Base-by-base conservation (phyloP, 371 early-diverging fungal genomes). In the Saksenaea vasiformis region DNA sequence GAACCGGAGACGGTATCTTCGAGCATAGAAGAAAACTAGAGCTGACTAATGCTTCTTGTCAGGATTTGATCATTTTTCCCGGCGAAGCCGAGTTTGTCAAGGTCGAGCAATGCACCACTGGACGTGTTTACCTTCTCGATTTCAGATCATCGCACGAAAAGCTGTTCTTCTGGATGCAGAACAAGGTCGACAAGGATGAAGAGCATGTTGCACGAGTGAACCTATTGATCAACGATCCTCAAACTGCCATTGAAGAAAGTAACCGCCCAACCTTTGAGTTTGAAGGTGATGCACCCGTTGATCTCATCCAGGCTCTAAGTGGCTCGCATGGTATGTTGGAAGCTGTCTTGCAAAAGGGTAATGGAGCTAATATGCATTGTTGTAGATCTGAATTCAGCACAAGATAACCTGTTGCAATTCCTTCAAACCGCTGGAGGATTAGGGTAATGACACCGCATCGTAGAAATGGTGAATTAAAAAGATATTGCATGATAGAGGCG, bases 91-190 rank as follows among this genome's bases (percentile, higher is more conserved):
- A 86, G 54, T 73, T 91, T n/a, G 70, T 82, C 15, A 77, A 76
- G 11, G 91, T 93, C 3, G 60, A 69, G 39, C 80, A 92, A 70
- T 87, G 87, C 62, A 83, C 92, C 8, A 83, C 83, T 34, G 94
- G 87, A 8, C 91, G 93, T 54, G 93, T 92, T 0, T 85, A 86
- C 66, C 72, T 91, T 38, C 79, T 94, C 35, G 85, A 87, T 69
- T 93, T 90, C 76, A 86, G 86, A 72, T 87, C 92, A 0, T 91
- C 92, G 3, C 76, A 79, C 62, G 86, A 87, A 70, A 85, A 87
- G 38, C 70, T 84, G 44, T 93, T 94, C 72, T 92, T 90, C 62
- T 94, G 94, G 94, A 87, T 92, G 81, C 94, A 94, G 67, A 87
- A 84, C 58, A 76, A 83, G 35, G 79, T 74, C 26, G 83, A 81